These are phyloP conservation scores for Hanseniaspora vineae DNA, from an alignment of 805 yeast genomes.

Conservation along the genomic window DNA sequence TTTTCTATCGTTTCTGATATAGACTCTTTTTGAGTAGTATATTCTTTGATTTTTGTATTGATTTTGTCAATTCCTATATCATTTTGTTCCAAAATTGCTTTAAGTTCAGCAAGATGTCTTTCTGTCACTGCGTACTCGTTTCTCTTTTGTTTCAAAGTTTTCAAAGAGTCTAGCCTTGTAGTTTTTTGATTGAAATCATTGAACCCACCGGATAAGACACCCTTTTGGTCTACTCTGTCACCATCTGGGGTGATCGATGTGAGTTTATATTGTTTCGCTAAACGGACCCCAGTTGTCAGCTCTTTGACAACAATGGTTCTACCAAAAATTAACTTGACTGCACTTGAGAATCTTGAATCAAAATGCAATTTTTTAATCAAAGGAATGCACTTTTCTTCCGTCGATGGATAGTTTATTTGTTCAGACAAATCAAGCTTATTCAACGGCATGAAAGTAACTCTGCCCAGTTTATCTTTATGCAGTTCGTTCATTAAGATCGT, in stretches of 20 bases:
- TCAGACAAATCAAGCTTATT: slow-evolving; percentile 41
- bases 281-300: slow-evolving; percentile 51
- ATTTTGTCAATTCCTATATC: slow-evolving; percentile 41
- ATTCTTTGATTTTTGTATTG: slow-evolving; percentile 31
- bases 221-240: slow-evolving; percentile 72
- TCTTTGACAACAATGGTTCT: slow-evolving; percentile 64
- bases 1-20: slow-evolving; percentile 31
- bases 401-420: slow-evolving; percentile 44
- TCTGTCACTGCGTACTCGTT: slow-evolving; percentile 11
- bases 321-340: slow-evolving; percentile 72
- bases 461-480: slow-evolving; percentile 54
- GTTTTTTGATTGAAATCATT: slow-evolving; percentile 41
- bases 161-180: slow-evolving; percentile 61
- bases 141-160: slow-evolving; percentile 38
- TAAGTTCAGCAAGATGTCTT: slow-evolving; percentile 31
- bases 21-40: slow-evolving; percentile 29
- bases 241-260: slow-evolving; percentile 86
- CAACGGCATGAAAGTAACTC: slow-evolving; percentile 86
- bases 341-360: slow-evolving; percentile 44
- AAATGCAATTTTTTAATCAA: slow-evolving; percentile 60
- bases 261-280: slow-evolving; percentile 47
- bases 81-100: slow-evolving; percentile 28
- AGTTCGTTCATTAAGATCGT: slow-evolving; percentile 66
- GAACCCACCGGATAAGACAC: slow-evolving; percentile 82
- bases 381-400: slow-evolving; percentile 52